Base-by-base conservation (phyloP, 108 stramenopile species). In the Cyclotella atomus region DNA sequence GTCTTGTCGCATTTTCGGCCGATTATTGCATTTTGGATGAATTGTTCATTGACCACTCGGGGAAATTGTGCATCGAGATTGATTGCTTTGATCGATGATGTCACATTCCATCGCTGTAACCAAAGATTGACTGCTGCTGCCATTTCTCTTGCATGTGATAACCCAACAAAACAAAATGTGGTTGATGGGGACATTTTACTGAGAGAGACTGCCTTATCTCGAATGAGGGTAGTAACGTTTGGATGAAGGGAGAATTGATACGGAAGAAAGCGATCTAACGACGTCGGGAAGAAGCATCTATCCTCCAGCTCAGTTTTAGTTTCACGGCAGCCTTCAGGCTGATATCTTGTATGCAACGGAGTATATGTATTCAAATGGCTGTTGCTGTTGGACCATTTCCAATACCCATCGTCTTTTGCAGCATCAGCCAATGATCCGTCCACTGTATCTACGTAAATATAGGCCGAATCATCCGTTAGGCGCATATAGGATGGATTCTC, bases 101-200 rank as follows among this genome's bases (percentile, higher is more conserved):
- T n/a, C n/a, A n/a, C n/a, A 66, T 52, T 52, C 65, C 65, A 66
- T 7, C 23, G 12, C 49, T 49, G 5, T 14, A 66, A 27, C 65
- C 65, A 49, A n/a, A 49, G 12, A 21, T 49, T 66, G 19, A 66
- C 65, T 49, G 44, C 65, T 12, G 17, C 27, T 8, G 65, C 20
- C 65, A 66, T 66, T 49, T 66, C 65, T 30, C 65, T 25, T 7
- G 65, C 46, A 52, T 66, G 65, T 15, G 65, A 66, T 28, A 52
- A 21, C 3, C 65, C 65, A 46, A 66, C 65, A 21, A 66, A 66
- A 21, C 65, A 66, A 33, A 66, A 16, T 2, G 14, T 21, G 16
- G 49, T 47, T 3, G 12, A 3, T 3, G 17, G 16, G 5, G 8
- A 21, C 10, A 4, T 3, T 33, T 14, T 19, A 36, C 38, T 61